Percentiles rank a stretch among this genome's conserved stretches.
phyloP scores from a whole-genome alignment of 805 yeast genomes.

The Kazachstania africana region DNA sequence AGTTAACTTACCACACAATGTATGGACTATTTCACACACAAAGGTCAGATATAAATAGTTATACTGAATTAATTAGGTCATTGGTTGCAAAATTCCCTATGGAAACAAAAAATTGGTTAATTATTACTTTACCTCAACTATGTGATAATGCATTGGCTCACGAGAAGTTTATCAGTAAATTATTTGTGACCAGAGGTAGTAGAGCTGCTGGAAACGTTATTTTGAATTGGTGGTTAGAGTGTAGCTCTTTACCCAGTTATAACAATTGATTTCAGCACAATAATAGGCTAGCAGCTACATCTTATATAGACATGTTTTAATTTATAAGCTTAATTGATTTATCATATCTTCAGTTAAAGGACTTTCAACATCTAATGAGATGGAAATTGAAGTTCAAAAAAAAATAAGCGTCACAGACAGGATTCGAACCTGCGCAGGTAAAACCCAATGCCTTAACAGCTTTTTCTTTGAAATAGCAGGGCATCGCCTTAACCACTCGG shows the following conservation, averaged over 20 bases:
- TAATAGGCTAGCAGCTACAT: neutral
- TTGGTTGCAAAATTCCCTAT: slow-evolving; percentile 40
- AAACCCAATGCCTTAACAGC: slow-evolving; percentile 75
- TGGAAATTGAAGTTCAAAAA: no score
- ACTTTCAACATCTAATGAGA: no score
- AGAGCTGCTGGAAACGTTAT: slow-evolving; percentile 47
- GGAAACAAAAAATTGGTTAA: slow-evolving; percentile 39
- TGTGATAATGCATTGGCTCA: slow-evolving; percentile 23
- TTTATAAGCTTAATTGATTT: no score
- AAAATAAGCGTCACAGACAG: slow-evolving; percentile 88
- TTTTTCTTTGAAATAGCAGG: slow-evolving; percentile 49
- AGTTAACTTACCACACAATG: slow-evolving; percentile 25
- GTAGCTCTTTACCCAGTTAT: slow-evolving; percentile 35
- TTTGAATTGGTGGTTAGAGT: slow-evolving; percentile 52
- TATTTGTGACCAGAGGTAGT: slow-evolving; percentile 54
- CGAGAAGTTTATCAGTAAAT: slow-evolving; percentile 40
- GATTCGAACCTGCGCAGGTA: slow-evolving; percentile 99
- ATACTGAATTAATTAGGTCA: slow-evolving; percentile 39
- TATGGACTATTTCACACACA: slow-evolving; percentile 37
- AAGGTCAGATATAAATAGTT: slow-evolving; percentile 51
- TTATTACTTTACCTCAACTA: slow-evolving; percentile 17
- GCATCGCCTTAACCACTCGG: slow-evolving; percentile 93
- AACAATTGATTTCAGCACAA: neutral
- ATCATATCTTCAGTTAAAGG: no score
- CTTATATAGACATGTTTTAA: no score